phyloP scores from a whole-genome alignment of 2,329 filamentous ascomycete genomes.

The Botrytis galanthina region DNA sequence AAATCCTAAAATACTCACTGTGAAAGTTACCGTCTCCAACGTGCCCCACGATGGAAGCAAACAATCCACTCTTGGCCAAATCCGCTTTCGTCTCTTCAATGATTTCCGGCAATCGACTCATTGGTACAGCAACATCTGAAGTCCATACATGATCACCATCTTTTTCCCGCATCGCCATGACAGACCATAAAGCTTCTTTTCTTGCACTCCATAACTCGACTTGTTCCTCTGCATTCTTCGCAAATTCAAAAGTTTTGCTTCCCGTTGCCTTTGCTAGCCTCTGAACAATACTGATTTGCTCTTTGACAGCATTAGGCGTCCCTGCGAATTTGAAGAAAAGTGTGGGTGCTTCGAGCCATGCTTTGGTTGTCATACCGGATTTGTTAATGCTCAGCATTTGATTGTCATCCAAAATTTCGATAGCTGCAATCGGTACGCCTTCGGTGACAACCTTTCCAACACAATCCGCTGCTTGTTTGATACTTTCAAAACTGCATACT shows the following conservation, averaged over 20 bases:
- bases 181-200: conserved; percentile 81
- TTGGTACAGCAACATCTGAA: conserved; percentile 80
- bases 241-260: conserved; percentile 74
- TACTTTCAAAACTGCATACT: conserved; percentile 60
- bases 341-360: conserved; percentile 71
- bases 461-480: conserved; percentile 51
- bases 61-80: conserved; percentile 55
- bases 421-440: conserved; percentile 82
- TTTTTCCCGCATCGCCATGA: conserved; percentile 62
- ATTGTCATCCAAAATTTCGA: conserved; percentile 88
- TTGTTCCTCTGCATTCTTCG: conserved; percentile 65
- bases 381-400: conserved; percentile 74
- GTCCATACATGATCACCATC: conserved; percentile 76
- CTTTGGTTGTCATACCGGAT: conserved; percentile 62
- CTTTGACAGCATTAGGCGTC: conserved; percentile 68
- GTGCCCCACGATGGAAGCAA: conserved; percentile 66
- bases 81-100: conserved; percentile 73
- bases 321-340: conserved; percentile 84
- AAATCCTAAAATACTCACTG: conserved; percentile 38
- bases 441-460: conserved; percentile 76
- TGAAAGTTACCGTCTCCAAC: conserved; percentile 81
- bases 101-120: conserved; percentile 69
- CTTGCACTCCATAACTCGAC: conserved; percentile 78
- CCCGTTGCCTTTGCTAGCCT: conserved; percentile 59
- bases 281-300: conserved; percentile 70